Evolutionary conservation across 257 asterid genomes (phyloP).

Genomic region (Solanum chiquidenum): DNA sequence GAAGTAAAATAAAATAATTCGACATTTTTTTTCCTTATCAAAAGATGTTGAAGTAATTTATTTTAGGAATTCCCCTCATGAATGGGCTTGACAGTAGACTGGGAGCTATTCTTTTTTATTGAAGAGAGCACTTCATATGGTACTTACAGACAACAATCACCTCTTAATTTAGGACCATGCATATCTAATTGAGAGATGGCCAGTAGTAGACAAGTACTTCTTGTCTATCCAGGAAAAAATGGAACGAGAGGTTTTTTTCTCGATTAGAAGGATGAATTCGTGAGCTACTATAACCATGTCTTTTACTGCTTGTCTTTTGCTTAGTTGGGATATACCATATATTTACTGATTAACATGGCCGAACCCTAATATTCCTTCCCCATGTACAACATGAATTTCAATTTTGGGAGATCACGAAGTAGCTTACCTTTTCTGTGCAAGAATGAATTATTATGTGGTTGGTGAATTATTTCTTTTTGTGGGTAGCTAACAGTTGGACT

Average conservation of each 20-base stretch:
- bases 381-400: not conserved
- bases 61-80: not conserved
- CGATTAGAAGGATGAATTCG: not conserved
- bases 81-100: not conserved
- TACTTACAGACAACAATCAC: not conserved
- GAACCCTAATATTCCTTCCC: not conserved
- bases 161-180: not conserved
- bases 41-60: not conserved
- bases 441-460: not conserved
- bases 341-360: not conserved
- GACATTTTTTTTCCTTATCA: not conserved
- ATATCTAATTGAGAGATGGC: not conserved
- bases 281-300: not conserved
- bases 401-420: not conserved
- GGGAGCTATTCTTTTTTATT: not conserved
- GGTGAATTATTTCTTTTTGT: not conserved
- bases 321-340: not conserved
- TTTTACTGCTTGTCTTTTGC: not conserved
- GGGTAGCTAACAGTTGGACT: not conserved
- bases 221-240: not conserved
- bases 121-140: not conserved
- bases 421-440: not conserved
- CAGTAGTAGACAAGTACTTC: not conserved
- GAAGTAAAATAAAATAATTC: not conserved
- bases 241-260: not conserved